Conservation (phyloP, 2,329 filamentous ascomycete genomes). For the Cladorrhinum sp. region DNA sequence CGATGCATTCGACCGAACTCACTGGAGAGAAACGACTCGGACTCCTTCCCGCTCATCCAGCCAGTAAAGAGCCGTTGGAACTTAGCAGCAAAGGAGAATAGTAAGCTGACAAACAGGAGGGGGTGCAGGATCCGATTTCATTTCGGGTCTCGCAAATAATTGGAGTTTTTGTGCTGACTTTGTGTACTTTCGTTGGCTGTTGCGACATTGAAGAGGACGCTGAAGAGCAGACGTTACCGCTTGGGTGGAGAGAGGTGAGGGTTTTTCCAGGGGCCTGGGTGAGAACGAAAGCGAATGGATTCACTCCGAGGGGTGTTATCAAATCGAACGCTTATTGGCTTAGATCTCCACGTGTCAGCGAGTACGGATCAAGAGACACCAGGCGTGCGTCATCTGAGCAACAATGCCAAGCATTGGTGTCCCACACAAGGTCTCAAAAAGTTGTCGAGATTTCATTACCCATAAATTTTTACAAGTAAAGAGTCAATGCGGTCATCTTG, state of each 20-base stretch:
- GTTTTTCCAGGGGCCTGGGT: background rate
- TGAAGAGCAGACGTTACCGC: too few relatives aligned
- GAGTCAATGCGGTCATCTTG: too few relatives aligned
- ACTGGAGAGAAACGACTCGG: background rate
- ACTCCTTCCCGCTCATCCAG: background rate
- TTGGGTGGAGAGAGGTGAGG: background rate
- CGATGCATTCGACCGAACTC: background rate
- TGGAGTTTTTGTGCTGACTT: too few relatives aligned
- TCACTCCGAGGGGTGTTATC: background rate
- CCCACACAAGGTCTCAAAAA: background rate
- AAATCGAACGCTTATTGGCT: background rate
- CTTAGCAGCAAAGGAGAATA: background rate
- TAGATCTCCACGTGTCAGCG: background rate
- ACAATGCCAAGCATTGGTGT: background rate
- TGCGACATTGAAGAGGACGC: too few relatives aligned
- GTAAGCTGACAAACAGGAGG: background rate
- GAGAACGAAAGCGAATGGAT: conserved; percentile 4
- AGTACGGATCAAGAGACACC: background rate
- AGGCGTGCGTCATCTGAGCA: background rate
- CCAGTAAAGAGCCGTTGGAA: background rate
- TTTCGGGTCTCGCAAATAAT: too few relatives aligned
- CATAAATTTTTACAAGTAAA: too few relatives aligned
- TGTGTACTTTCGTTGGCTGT: background rate
- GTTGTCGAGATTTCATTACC: too few relatives aligned
- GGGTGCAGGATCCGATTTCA: background rate